Conservation (phyloP, 2,329 filamentous ascomycete species). For the Alternaria rosae region DNA sequence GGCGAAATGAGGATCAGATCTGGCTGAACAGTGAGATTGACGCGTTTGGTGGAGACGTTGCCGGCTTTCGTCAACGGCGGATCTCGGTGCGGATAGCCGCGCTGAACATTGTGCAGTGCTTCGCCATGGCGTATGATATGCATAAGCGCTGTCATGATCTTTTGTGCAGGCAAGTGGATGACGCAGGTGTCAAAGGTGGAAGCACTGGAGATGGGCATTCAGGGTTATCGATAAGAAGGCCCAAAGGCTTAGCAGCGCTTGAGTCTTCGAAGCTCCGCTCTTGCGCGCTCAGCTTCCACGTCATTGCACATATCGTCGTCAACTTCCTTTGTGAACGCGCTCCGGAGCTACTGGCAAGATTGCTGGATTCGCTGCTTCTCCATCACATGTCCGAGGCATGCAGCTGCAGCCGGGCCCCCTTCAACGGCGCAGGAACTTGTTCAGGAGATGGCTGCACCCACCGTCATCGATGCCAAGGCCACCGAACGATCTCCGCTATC, state of each 20-base stretch:
- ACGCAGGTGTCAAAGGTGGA: background rate
- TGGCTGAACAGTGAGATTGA: constrained; percentile 12
- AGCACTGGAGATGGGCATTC: background rate
- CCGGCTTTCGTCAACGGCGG: constrained; percentile 29
- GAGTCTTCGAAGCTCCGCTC: background rate
- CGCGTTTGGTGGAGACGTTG: constrained; percentile 15
- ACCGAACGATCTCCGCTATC: background rate
- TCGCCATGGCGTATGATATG: constrained; percentile 33
- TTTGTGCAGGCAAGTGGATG: background rate
- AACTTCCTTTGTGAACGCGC: background rate
- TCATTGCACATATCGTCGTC: background rate
- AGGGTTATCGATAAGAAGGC: background rate
- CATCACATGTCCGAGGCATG: background rate
- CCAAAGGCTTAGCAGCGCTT: background rate
- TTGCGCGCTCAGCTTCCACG: background rate
- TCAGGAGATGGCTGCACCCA: background rate
- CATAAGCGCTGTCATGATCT: constrained; percentile 8
- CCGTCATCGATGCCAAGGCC: background rate
- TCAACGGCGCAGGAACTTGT: background rate
- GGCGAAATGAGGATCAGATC: constrained; percentile 34
- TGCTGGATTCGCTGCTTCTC: background rate
- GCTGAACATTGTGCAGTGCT: constrained; percentile 30
- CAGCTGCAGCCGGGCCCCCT: background rate
- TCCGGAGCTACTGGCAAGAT: background rate
- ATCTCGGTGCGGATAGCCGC: constrained; percentile 21